Base-by-base conservation (phyloP, 2,329 filamentous ascomycete genomes). In the Colletotrichum musicola region DNA sequence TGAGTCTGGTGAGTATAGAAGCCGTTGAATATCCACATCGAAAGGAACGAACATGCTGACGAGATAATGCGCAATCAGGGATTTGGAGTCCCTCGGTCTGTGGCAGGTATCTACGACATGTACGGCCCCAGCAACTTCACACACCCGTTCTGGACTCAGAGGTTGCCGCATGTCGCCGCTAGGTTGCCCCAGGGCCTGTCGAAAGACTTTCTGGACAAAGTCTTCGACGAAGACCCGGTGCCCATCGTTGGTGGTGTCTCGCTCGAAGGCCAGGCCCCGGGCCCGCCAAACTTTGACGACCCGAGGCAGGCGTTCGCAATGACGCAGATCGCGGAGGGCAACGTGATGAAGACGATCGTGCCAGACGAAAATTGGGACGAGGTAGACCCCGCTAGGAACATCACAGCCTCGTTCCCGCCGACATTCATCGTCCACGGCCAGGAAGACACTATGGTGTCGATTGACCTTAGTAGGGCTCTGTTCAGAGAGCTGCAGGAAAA, bases 341-440 rank as follows among this genome's bases (percentile, higher is more conserved):
- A 69, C 1, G 80, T 83, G 0, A 64, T 83, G 18, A 70, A 77
- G 69, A 77, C 71, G 63, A 77, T 75, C 69, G 80, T 59, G 50
- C 75, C 71, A 12, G 70, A 65, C 0, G 58, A 47, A 35, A 72
- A 77, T 1, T 77, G 74, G 73, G 65, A 72, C 20, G 62, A 73
- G 38, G 75, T 79, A 3, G 81, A 83, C 57, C 79, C 81, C 2
- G 63, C 78, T 6, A 55, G 66, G 12, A 81, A 81, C 56, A 63
- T 83, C 6, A 64, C 35, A 4, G 4, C 57, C 0, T 18, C 38
- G 1, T 81, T 80, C 65, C 77, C 80, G 27, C 80, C 81, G 6
- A 83, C 81, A 0, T 82, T 78, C 72, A 81, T 83, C 51, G 80
- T 82, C 16, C 82, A 83, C 68, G 82, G 81, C 0, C 57, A 71